These are phyloP conservation scores for Protoeuglena noctilucae DNA, from an alignment of 139 green algal species.

Conservation along the genomic window DNA sequence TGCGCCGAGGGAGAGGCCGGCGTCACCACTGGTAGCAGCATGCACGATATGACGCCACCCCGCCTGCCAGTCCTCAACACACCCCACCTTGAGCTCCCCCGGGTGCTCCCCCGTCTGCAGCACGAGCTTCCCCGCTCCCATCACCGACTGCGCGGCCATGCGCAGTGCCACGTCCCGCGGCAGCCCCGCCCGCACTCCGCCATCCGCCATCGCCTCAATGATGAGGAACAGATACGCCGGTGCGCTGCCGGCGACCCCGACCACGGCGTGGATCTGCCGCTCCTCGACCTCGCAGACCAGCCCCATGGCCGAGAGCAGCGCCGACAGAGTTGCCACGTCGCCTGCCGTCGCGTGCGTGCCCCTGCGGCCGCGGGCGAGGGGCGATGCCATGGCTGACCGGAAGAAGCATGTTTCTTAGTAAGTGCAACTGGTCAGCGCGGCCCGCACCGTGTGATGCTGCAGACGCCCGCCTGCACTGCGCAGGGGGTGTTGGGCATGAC, in stretches of 20 bases:
- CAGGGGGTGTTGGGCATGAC: conserved; percentile 4
- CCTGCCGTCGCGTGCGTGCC: too few species aligned
- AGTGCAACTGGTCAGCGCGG: too few species aligned
- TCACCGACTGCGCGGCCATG: conserved; percentile 8
- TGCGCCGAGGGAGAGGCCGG: too few species aligned
- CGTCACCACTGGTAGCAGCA: too few species aligned
- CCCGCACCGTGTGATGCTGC: too few species aligned
- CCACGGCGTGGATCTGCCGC: background rate
- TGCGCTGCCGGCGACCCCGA: background rate
- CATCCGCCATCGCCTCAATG: conserved; percentile 7
- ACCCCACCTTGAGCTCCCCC: conserved; percentile 3
- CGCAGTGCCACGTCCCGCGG: conserved; percentile 3
- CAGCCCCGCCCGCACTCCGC: conserved; percentile 5
- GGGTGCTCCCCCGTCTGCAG: conserved; percentile 7
- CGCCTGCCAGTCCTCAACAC: too few species aligned
- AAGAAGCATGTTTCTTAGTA: too few species aligned
- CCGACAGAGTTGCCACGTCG: too few species aligned
- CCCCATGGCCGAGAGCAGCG: background rate
- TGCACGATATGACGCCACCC: too few species aligned
- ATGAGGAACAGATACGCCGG: conserved; percentile 9
- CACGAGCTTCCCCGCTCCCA: conserved; percentile 8
- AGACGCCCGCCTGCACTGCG: background rate
- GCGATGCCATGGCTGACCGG: too few species aligned
- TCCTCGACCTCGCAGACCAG: background rate
- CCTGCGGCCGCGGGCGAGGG: too few species aligned